Base-by-base conservation (phyloP, 2,329 filamentous ascomycete genomes). In the Kalmusia sp. region DNA sequence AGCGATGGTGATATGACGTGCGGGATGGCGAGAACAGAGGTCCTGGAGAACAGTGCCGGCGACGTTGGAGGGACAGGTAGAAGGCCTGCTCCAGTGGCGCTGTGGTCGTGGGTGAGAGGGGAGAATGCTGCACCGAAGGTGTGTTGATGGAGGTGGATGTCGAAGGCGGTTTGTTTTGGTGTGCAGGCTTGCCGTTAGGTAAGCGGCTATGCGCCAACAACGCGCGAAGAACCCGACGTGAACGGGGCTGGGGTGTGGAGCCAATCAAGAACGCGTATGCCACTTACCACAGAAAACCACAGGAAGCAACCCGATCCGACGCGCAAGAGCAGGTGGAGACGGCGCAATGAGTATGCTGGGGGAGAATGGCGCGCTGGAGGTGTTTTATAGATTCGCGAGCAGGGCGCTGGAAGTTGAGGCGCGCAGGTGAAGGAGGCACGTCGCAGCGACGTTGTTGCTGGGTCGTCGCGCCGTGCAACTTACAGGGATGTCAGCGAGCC, bases 131-230 rank as follows among this genome's bases (percentile, higher is more conserved):
- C 65, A 64, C 67, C 66, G 64, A 15, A 69, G 67, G 69, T 70
- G 65, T 72, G 69, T 71, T 72, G 67, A 66, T 65, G 59, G 62
- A 61, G 58, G 61, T 51, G 44, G 62, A 61, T 55, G 67, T 60
- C 64, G 62, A 53, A 57, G 62, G 55, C 54, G 67, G 63, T 71
- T 72, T 73, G 68, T 72, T 73, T 71, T 72, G 67, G 44, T 47
- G 62, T 59, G 62, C 54, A 57, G 60, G 58, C 54, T 45, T 15
- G 28, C 43, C 15, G 37, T 58, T 61, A 62, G 65, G 66, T 62
- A 59, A 66, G 57, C 61, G 58, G 57, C 58, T 60, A 59, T 57
- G 58, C 61, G 60, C 63, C 57, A 65, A 64, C 52, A 51, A 56
- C 63, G 62, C 65, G 59, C 63, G 59, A 35, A 41, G 45, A 52